Percentiles rank a stretch among this genome's conserved stretches.
phyloP scores from a whole-genome alignment of 140 eudicot species.

The Stevia rebaudiana region DNA sequence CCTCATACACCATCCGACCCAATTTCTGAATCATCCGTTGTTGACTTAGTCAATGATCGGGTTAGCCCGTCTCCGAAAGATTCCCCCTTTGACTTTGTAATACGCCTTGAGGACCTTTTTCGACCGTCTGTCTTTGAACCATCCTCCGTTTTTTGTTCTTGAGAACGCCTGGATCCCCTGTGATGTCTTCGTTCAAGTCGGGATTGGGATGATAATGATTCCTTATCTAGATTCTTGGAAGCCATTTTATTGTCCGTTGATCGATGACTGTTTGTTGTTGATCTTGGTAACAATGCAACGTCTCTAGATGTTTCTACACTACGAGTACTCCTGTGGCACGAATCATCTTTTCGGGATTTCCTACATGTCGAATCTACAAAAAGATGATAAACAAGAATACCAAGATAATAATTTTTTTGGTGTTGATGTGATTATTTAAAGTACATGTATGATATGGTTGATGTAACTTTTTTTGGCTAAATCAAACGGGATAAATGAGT shows the following conservation, averaged over 20 bases:
- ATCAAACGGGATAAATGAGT: too few species aligned
- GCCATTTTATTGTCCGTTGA: constrained; percentile 28
- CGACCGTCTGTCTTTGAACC: constrained; percentile 32
- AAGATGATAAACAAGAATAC: background rate
- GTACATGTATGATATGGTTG: too few species aligned
- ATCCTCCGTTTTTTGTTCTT: constrained; percentile 7
- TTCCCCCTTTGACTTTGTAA: constrained; percentile 60
- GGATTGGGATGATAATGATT: constrained; percentile 11
- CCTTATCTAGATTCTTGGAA: constrained; percentile 19
- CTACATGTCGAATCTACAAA: constrained; percentile 20
- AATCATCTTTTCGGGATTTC: constrained; percentile 22
- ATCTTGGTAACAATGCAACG: constrained; percentile 23
- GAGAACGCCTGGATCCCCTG: constrained; percentile 23
- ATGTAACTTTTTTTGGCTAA: too few species aligned
- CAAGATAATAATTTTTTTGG: too few species aligned
- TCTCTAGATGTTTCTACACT: constrained; percentile 28
- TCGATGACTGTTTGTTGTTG: constrained; percentile 19
- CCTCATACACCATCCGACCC: constrained; percentile 10
- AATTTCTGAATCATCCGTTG: constrained; percentile 9
- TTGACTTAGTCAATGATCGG: constrained; percentile 11
- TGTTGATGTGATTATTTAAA: too few species aligned
- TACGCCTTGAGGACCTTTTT: constrained; percentile 48
- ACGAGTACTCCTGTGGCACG: constrained; percentile 23
- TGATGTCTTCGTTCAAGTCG: constrained; percentile 29
- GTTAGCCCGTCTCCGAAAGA: constrained; percentile 29